Base-by-base conservation (phyloP, 2,329 filamentous ascomycete species). In the Microsporum audouinii region DNA sequence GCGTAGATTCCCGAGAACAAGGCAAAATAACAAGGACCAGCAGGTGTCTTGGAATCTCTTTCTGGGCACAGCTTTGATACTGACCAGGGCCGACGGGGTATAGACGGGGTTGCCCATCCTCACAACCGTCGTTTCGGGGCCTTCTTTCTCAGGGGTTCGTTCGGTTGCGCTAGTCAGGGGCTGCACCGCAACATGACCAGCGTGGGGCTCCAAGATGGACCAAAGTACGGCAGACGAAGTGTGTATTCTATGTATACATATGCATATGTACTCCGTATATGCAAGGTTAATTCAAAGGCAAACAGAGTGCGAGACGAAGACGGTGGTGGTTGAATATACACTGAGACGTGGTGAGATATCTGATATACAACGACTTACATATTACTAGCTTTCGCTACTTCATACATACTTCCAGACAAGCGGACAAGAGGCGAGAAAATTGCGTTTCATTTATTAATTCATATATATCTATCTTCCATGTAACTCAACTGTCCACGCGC, bases 101-200 rank as follows among this genome's bases (percentile, higher is more conserved):
- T 53, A 53, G 49, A 53, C 49, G 49, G 49, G 49, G 49, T 53
- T 53, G 49, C 27, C 4, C 49, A 53, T 53, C 31, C 49, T 53
- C 49, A 53, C 49, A 53, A 5, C 49, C 49, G 49, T 53, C 27
- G 49, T 53, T 53, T 53, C 49, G 49, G 49, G 49, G 14, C 23
- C 27, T 29, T 12, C 31, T 10, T n/a, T 33, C 49, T 23, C 17
- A 23, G 33, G 49, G 49, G 49, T 27, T 34, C 14, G 27, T 31
- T 53, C 49, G 27, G 49, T 53, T 33, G 29, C 31, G 49, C 49
- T 53, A 53, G 31, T 53, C 49, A 53, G 49, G 49, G 49, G 49
- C 49, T 53, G 49, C 12, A 33, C 33, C 49, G 31, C 43, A n/a
- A 53, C 49, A 31, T 34, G 49, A 53, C 49, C 12, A 33, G 27